These are phyloP conservation scores for Tephrocybe sp. DNA, from an alignment of 768 basidiomycete genomes.

Conservation along the genomic window DNA sequence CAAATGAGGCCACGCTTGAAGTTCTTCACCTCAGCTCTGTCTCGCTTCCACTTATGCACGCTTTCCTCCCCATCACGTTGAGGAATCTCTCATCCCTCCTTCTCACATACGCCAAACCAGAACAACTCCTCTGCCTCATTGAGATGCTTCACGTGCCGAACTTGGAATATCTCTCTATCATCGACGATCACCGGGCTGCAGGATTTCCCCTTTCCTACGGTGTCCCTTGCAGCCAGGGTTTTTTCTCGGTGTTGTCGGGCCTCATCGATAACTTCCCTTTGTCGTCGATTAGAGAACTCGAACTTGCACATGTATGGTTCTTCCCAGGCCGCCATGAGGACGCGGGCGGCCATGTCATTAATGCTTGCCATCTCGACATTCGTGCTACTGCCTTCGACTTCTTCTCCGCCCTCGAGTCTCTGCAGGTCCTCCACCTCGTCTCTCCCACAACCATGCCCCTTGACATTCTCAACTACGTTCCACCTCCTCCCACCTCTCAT, in stretches of 20 bases:
- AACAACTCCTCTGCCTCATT: conserved; percentile 4
- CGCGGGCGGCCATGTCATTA: no score
- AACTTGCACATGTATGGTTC: conserved; percentile 7
- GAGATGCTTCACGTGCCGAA: conserved; percentile 6
- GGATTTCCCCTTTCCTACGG: background rate
- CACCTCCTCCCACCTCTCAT: background rate
- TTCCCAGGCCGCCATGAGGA: background rate
- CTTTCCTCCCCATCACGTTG: background rate
- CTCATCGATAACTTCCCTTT: no score
- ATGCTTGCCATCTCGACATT: no score
- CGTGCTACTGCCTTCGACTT: conserved; percentile 4
- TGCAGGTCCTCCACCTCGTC: conserved; percentile 5
- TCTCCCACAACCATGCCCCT: conserved; percentile 9
- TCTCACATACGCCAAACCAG: background rate
- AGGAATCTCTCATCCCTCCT: conserved; percentile 2
- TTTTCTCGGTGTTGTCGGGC: background rate
- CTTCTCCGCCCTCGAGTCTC: conserved; percentile 5
- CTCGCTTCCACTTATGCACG: background rate
- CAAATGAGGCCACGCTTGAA: background rate
- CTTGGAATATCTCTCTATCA: conserved; percentile 5
- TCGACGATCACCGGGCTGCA: background rate
- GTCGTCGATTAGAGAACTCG: conserved; percentile 5
- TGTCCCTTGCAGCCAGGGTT: background rate
- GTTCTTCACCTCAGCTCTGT: conserved; percentile 1
- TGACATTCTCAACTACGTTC: conserved; percentile 9